Evolutionary conservation across 2,329 filamentous ascomycete species (phyloP).

Genomic region (Fusarium globosum): DNA sequence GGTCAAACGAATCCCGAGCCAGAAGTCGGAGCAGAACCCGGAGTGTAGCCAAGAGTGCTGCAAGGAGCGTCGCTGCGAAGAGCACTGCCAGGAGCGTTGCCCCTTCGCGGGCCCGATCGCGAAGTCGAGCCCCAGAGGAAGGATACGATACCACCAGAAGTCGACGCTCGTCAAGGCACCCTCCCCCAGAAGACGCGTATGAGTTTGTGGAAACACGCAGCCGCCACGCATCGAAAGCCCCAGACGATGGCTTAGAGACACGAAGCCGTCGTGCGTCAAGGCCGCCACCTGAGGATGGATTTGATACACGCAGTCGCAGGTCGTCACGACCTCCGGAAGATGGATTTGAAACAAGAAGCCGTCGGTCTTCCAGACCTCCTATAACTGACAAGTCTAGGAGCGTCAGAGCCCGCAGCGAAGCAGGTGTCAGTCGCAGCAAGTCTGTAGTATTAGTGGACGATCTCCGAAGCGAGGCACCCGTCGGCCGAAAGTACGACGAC

Average conservation of each 20-base stretch:
- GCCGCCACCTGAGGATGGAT: slow-evolving; percentile 37
- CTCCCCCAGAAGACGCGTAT: slow-evolving; percentile 30
- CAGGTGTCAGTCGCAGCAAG: slow-evolving; percentile 28
- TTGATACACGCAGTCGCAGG: slow-evolving; percentile 55
- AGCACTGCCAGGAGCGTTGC: slow-evolving; percentile 40
- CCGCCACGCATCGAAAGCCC: slow-evolving; percentile 30
- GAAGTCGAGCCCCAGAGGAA: slow-evolving; percentile 45
- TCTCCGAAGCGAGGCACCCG: slow-evolving; percentile 53
- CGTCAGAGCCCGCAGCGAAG: slow-evolving; percentile 56
- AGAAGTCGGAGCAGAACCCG: slow-evolving; percentile 36
- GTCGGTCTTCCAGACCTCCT: slow-evolving; percentile 53
- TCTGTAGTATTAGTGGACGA: slow-evolving; percentile 55
- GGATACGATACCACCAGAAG: slow-evolving; percentile 53
- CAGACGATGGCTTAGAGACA: slow-evolving; percentile 31
- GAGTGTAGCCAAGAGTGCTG: slow-evolving; percentile 31
- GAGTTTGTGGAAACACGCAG: slow-evolving; percentile 38
- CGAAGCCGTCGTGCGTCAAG: slow-evolving; percentile 33
- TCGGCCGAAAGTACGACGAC: slow-evolving; percentile 50
- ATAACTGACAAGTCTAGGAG: slow-evolving; percentile 43
- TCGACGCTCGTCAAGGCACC: slow-evolving; percentile 54
- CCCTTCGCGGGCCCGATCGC: slow-evolving; percentile 36
- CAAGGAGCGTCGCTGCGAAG: slow-evolving; percentile 30
- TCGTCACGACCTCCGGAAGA: slow-evolving; percentile 51
- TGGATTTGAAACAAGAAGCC: slow-evolving; percentile 53
- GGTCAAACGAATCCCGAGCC: slow-evolving; percentile 17